Conservation (phyloP, 805 yeast species). For the Kuraishia molischiana region DNA sequence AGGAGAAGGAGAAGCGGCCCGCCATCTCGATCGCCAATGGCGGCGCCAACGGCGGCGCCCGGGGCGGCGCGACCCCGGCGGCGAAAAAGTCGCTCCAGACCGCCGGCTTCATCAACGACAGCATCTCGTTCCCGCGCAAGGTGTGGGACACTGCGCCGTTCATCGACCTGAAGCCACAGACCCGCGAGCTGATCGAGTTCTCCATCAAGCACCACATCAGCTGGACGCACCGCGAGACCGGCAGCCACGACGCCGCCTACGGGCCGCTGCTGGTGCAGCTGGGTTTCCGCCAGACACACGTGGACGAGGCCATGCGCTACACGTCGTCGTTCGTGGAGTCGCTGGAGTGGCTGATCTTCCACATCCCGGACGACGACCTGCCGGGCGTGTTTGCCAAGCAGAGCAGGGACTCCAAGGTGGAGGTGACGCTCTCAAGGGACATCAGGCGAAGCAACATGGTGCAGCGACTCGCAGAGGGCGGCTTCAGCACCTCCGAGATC, state of each 20-base stretch:
- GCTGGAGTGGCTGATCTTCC: conserved; percentile 72
- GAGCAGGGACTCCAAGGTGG: conserved; percentile 45
- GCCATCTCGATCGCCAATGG: conserved; percentile 30
- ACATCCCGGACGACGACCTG: conserved; percentile 90
- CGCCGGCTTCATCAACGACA: conserved; percentile 1
- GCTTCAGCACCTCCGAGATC: conserved; percentile 60
- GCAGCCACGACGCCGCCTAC: conserved; percentile 5
- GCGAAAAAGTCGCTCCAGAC: neutral
- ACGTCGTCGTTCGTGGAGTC: conserved; percentile 38
- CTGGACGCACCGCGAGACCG: conserved; percentile 31
- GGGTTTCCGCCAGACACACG: conserved; percentile 66
- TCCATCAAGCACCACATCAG: conserved; percentile 46
- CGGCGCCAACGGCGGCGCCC: conserved; percentile 3
- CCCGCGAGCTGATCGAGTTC: conserved; percentile 53
- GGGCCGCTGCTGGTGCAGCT: conserved; percentile 20
- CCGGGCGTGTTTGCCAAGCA: conserved; percentile 56
- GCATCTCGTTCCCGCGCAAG: conserved; percentile 31
- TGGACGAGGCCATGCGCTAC: conserved; percentile 61
- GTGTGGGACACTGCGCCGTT: conserved; percentile 66
- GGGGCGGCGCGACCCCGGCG: neutral
- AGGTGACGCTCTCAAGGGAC: conserved; percentile 43
- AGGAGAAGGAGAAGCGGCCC: conserved; percentile 38
- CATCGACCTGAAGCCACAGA: conserved; percentile 56
- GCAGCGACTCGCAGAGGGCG: conserved; percentile 52
- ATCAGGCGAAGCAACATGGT: conserved; percentile 47